A percentile compares a stretch with the other conserved stretches of the same genome.
phyloP scores from a whole-genome alignment of 495 filamentous ascomycete genomes.

The Corynascus novoguineensis region DNA sequence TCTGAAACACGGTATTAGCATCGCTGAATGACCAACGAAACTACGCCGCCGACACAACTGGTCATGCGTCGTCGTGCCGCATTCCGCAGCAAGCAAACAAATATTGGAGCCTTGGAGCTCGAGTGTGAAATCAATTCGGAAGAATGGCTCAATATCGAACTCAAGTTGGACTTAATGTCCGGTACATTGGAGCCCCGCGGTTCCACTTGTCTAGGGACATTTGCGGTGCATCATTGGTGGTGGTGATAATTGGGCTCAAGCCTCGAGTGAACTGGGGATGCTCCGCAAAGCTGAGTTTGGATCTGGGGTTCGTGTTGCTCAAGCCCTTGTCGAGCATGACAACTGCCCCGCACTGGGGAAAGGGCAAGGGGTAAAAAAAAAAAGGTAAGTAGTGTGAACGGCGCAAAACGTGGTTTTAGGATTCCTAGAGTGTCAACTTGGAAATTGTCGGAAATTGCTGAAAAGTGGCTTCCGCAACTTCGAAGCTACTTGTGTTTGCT shows the following conservation, averaged over 20 bases:
- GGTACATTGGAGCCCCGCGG: no score
- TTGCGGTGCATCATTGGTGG: no score
- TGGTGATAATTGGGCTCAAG: no score
- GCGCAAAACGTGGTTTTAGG: background rate
- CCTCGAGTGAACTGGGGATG: background rate
- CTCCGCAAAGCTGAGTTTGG: background rate
- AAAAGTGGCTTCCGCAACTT: background rate
- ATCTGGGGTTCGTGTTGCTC: background rate
- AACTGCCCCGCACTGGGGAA: background rate
- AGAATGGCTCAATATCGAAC: background rate
- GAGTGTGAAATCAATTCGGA: background rate
- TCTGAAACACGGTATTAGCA: slow-evolving; percentile 1
- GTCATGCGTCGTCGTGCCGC: slow-evolving; percentile 10
- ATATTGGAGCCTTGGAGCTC: background rate
- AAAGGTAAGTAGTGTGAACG: no score
- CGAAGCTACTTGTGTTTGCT: background rate
- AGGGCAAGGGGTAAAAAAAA: no score
- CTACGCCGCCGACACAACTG: slow-evolving; percentile 1
- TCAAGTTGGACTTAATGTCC: no score
- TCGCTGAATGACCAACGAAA: background rate
- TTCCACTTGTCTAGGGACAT: no score
- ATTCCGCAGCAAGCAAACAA: background rate
- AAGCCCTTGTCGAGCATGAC: background rate
- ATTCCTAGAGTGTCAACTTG: background rate
- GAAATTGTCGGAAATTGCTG: background rate